These are phyloP conservation scores for Tardiomyces blankii DNA, from an alignment of 1,139 yeast species.

Conservation along the genomic window DNA sequence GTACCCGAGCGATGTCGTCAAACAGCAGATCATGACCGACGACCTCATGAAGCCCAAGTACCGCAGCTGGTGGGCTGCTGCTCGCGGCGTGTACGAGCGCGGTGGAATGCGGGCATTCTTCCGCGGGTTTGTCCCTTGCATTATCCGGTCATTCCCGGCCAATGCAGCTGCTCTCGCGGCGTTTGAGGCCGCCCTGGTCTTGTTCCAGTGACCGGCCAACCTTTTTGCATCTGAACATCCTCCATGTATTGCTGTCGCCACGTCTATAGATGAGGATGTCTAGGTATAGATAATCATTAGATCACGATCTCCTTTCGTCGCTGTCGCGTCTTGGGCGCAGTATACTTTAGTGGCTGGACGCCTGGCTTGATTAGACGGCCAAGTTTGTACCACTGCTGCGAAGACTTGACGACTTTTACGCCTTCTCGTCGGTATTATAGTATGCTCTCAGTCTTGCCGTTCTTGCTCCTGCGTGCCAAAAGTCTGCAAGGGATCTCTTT, in stretches of 20 bases:
- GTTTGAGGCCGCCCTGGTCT: conserved; percentile 62
- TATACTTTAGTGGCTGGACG: conserved; percentile 35
- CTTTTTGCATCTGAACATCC: too few species aligned
- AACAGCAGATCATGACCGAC: conserved; percentile 80
- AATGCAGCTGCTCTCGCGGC: conserved; percentile 92
- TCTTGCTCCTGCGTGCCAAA: conserved; percentile 30
- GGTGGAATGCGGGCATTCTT: conserved; percentile 64
- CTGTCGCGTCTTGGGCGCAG: conserved; percentile 10
- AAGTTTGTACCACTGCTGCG: conserved; percentile 76
- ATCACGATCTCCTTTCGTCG: background rate
- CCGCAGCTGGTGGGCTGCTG: conserved; percentile 65
- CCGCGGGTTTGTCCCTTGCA: conserved; percentile 70
- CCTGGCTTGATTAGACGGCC: conserved; percentile 73
- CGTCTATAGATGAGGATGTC: too few species aligned
- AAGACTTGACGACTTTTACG: conserved; percentile 54
- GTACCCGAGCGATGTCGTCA: conserved; percentile 82
- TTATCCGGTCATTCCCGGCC: conserved; percentile 59
- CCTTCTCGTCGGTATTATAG: conserved; percentile 56
- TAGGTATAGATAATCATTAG: too few species aligned
- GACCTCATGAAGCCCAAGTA: conserved; percentile 60
- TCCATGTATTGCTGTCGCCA: too few species aligned
- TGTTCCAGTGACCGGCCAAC: background rate
- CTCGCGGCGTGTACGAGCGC: conserved; percentile 46
- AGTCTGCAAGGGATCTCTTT: conserved; percentile 65
- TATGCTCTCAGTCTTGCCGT: conserved; percentile 7